Conservation (phyloP, 306 rosid species). For the Cucumis cinereus region DNA sequence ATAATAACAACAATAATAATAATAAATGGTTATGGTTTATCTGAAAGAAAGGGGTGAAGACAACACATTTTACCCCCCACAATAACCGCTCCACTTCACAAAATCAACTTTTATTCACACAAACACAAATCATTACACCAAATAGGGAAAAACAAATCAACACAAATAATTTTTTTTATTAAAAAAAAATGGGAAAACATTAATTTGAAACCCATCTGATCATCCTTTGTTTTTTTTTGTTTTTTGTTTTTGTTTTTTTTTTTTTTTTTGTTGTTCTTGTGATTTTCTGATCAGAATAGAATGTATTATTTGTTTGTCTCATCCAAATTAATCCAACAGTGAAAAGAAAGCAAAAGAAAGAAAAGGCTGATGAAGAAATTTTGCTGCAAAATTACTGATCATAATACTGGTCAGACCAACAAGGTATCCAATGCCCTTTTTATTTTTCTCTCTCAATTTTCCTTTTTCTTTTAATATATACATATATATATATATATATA, state of each 20-base stretch:
- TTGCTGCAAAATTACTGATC: background rate
- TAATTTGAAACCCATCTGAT: background rate
- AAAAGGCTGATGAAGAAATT: background rate
- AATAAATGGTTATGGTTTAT: background rate
- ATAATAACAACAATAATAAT: too few relatives aligned
- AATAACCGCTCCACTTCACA: constrained; percentile 19
- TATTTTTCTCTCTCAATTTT: background rate
- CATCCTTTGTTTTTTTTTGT: background rate
- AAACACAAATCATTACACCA: background rate
- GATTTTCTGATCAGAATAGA: background rate
- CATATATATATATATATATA: background rate
- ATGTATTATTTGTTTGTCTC: background rate
- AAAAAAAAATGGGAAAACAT: background rate
- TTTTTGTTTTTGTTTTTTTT: background rate
- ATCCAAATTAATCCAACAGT: background rate
- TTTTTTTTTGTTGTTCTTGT: background rate
- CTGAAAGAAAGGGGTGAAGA: background rate
- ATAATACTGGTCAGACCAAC: background rate
- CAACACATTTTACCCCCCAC: constrained; percentile 7
- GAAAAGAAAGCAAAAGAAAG: background rate
- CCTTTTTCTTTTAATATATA: background rate
- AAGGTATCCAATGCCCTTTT: constrained; percentile 3
- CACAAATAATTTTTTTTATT: too few relatives aligned
- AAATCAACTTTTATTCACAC: constrained; percentile 10
- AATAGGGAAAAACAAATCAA: background rate